Conservation (phyloP, 192 early-diverging fungal species). For the Chytriomyces sp. region DNA sequence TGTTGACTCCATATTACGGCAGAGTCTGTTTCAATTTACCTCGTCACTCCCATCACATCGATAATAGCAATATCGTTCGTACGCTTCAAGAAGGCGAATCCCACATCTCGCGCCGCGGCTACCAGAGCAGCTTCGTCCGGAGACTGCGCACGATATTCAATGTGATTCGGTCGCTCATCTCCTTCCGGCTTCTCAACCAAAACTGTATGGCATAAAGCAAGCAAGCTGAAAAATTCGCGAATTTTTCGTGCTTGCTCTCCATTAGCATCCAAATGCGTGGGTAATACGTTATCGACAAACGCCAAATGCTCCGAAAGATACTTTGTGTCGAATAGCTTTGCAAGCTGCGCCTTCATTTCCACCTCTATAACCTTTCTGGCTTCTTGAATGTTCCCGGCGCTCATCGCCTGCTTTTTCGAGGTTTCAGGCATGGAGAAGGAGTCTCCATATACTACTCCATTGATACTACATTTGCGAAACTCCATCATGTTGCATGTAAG, state of each 20-base stretch:
- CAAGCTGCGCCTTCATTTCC: conserved; percentile 54
- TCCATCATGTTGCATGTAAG: conserved; percentile 96
- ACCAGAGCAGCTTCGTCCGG: conserved; percentile 97
- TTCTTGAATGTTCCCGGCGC: conserved; percentile 33
- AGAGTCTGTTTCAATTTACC: conserved; percentile 1
- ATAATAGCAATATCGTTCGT: conserved; percentile 69
- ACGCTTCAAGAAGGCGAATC: conserved; percentile 80
- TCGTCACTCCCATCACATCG: conserved; percentile 74
- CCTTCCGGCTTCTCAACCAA: conserved; percentile 69
- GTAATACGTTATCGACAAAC: conserved; percentile 84
- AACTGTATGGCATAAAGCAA: conserved; percentile 95
- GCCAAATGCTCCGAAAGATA: conserved; percentile 62
- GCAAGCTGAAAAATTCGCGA: conserved; percentile 81
- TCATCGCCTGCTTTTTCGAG: conserved; percentile 36
- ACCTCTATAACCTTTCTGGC: conserved; percentile 33
- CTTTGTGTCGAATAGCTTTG: conserved; percentile 63
- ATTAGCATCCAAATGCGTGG: conserved; percentile 67
- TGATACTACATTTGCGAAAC: conserved; percentile 91
- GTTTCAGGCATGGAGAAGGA: too few relatives aligned
- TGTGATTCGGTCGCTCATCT: conserved; percentile 30
- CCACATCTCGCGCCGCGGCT: conserved; percentile 82
- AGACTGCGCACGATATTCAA: conserved; percentile 93
- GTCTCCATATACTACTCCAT: conserved; percentile 81
- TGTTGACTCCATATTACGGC: not conserved
- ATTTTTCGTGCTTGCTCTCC: conserved; percentile 61